Evolutionary conservation across 2,329 filamentous ascomycete genomes (phyloP).

Genomic region (Fusarium palustre): DNA sequence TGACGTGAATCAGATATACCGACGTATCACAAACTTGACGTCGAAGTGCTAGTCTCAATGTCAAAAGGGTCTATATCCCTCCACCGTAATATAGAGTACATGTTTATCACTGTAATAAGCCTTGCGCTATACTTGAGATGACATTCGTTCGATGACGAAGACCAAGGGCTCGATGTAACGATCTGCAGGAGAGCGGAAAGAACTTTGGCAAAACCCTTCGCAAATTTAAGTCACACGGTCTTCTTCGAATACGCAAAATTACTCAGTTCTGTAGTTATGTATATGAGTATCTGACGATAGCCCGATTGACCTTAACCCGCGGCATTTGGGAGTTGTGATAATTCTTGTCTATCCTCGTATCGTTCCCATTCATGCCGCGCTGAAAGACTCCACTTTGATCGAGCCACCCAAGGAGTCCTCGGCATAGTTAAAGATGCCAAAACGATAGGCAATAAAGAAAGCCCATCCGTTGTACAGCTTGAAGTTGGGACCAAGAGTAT

Average conservation of each 20-base stretch:
- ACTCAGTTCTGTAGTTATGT: rapidly evolving
- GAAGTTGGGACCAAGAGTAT: constrained; percentile 50
- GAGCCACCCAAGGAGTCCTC: constrained; percentile 57
- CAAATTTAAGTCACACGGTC: background rate
- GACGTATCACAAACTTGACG: too few relatives aligned
- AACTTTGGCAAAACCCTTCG: background rate
- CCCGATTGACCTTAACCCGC: rapidly evolving
- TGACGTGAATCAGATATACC: background rate
- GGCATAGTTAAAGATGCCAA: constrained; percentile 63
- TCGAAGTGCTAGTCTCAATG: too few relatives aligned
- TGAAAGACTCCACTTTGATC: constrained; percentile 35
- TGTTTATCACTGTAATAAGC: too few relatives aligned
- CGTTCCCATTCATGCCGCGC: constrained; percentile 7
- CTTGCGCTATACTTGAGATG: too few relatives aligned
- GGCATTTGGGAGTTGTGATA: background rate
- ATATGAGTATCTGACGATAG: background rate
- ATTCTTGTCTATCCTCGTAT: rapidly evolving
- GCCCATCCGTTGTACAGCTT: constrained; percentile 57
- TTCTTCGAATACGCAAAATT: background rate
- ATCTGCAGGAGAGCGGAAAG: too few relatives aligned
- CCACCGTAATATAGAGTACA: too few relatives aligned
- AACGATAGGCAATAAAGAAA: constrained; percentile 63
- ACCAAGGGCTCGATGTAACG: too few relatives aligned
- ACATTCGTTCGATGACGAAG: too few relatives aligned
- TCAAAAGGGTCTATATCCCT: too few relatives aligned